Percentiles rank a stretch among this genome's conserved stretches.
Evolutionary conservation across 2,329 filamentous ascomycete genomes (phyloP).

Genomic region (Orbilia brochopaga): DNA sequence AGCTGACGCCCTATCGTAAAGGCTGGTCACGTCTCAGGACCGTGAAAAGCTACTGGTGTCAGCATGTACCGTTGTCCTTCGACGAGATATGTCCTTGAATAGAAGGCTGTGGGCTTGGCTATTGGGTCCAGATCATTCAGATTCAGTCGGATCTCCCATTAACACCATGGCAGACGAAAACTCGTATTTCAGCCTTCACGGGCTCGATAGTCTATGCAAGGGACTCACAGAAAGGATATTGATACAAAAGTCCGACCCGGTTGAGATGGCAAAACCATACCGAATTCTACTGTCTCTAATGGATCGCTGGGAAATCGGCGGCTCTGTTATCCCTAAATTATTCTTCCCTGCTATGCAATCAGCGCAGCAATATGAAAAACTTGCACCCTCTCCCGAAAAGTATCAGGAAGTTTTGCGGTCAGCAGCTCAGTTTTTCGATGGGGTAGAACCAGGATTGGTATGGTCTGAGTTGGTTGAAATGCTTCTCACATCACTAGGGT

Average conservation of each 20-base stretch:
- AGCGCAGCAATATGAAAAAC: constrained; percentile 74
- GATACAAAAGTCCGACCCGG: constrained; percentile 63
- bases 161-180: constrained; percentile 62
- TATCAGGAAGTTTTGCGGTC: constrained; percentile 88
- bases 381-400: constrained; percentile 69
- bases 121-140: constrained; percentile 72
- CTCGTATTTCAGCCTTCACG: constrained; percentile 82
- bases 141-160: constrained; percentile 54
- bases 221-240: constrained; percentile 80
- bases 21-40: constrained; percentile 67
- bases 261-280: constrained; percentile 81
- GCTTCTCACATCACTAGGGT: constrained; percentile 62
- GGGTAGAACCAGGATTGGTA: constrained; percentile 90
- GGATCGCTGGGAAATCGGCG: constrained; percentile 98
- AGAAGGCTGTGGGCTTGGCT: constrained; percentile 95
- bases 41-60: constrained; percentile 81
- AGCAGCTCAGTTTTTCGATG: constrained; percentile 95
- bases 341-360: constrained; percentile 86
- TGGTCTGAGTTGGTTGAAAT: constrained; percentile 80
- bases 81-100: constrained; percentile 96
- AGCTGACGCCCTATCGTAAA: constrained; percentile 13
- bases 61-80: constrained; percentile 82
- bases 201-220: constrained; percentile 73
- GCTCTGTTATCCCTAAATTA: constrained; percentile 82
- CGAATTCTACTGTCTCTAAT: constrained; percentile 92